Evolutionary conservation across 148 eudicot genomes (phyloP).

Genomic region (Rhododendron ferrugineum): DNA sequence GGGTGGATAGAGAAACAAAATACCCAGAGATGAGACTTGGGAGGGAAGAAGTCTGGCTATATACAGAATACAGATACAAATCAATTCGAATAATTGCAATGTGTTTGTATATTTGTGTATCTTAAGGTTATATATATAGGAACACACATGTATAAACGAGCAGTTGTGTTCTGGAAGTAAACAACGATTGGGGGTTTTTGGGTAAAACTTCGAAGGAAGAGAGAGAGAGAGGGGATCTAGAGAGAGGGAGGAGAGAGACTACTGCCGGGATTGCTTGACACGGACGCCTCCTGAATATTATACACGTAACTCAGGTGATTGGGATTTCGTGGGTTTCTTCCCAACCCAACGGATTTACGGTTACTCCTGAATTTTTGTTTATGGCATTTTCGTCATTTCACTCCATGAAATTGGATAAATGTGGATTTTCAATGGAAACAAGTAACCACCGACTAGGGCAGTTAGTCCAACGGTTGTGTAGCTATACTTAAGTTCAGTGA

Average conservation of each 20-base stretch:
- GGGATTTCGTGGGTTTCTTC: conserved; percentile 18
- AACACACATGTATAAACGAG: neutral
- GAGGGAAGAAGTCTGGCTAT: conserved; percentile 10
- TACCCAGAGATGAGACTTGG: conserved; percentile 10
- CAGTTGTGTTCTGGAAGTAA: neutral
- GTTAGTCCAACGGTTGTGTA: too few species aligned
- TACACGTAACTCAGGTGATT: conserved; percentile 14
- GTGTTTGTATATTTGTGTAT: neutral
- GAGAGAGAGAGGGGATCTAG: conserved; percentile 16
- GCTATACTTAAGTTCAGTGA: too few species aligned
- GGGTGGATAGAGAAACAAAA: conserved; percentile 3
- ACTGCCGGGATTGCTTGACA: conserved; percentile 45
- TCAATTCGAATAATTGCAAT: neutral
- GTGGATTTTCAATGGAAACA: neutral
- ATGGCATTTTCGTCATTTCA: neutral
- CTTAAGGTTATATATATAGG: neutral
- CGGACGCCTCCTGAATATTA: conserved; percentile 32
- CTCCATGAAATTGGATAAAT: neutral
- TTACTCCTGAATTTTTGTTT: conserved; percentile 3
- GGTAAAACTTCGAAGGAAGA: conserved; percentile 13
- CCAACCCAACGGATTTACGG: neutral
- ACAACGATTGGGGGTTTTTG: neutral
- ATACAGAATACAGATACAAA: neutral
- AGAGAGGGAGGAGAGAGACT: neutral
- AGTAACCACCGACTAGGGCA: too few species aligned